These are phyloP conservation scores for Magnolia officinalis DNA, from an alignment of 164 flowering plant genomes.

Conservation along the genomic window DNA sequence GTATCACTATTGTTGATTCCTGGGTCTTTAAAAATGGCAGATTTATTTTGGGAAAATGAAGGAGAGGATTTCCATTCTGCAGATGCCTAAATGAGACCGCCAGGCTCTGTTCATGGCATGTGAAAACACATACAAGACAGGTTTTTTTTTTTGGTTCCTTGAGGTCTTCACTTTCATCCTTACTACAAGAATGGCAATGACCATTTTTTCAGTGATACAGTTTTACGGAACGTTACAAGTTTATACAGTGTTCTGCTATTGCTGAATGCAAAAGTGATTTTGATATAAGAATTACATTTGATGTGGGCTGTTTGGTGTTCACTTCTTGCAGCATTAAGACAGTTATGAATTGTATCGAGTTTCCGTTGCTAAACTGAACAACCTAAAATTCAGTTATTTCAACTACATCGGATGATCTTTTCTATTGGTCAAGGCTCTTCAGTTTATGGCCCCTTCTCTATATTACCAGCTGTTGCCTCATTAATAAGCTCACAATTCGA, in stretches of 20 bases:
- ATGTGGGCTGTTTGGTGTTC: too few relatives aligned
- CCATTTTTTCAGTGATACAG: too few relatives aligned
- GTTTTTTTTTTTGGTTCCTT: too few relatives aligned
- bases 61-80: slow-evolving; percentile 36
- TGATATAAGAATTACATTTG: too few relatives aligned
- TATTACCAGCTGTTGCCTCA: too few relatives aligned
- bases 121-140: not conserved
- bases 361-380: not conserved
- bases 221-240: too few relatives aligned
- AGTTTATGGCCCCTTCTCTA: too few relatives aligned
- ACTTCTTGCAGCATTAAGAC: not conserved
- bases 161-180: too few relatives aligned
- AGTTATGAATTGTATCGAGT: not conserved
- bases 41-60: slow-evolving; percentile 66
- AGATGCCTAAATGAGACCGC: not conserved
- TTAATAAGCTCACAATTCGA: too few relatives aligned
- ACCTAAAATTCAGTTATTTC: not conserved
- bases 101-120: not conserved
- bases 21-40: not conserved
- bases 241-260: too few relatives aligned
- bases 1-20: not conserved
- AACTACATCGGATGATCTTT: not conserved
- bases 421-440: not conserved
- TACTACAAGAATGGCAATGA: too few relatives aligned
- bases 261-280: too few relatives aligned